Conservation (phyloP, 169 alveolate genomes). For the Babesia gibsoni region DNA sequence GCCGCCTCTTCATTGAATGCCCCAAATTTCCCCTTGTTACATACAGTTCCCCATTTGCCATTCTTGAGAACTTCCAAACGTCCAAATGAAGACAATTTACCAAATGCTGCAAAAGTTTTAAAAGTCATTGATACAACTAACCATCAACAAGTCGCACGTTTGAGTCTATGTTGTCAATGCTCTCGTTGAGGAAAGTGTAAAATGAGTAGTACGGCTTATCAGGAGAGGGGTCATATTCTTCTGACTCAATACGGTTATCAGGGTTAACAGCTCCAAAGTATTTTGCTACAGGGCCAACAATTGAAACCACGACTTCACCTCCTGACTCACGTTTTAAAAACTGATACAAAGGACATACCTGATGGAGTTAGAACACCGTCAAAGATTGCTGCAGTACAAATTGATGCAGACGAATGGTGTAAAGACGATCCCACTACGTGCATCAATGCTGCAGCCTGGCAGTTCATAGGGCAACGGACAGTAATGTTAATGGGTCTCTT, state of each 20-base stretch:
- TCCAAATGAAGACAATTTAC: conserved; percentile 79
- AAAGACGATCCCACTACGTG: conserved; percentile 79
- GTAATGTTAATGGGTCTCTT: conserved; percentile 63
- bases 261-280: conserved; percentile 66
- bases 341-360: conserved; percentile 21
- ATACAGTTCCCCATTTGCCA: conserved; percentile 78
- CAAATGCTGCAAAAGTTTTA: conserved; percentile 45
- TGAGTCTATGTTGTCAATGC: conserved; percentile 83
- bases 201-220: conserved; percentile 51
- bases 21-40: conserved; percentile 73
- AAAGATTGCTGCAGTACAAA: conserved; percentile 83
- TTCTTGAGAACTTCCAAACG: conserved; percentile 75
- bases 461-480: conserved; percentile 82
- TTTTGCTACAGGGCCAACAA: conserved; percentile 69
- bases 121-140: conserved; percentile 6
- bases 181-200: conserved; percentile 64
- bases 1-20: conserved; percentile 78
- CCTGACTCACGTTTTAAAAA: conserved; percentile 48
- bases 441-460: conserved; percentile 73
- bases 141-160: conserved; percentile 86
- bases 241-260: conserved; percentile 27
- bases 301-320: conserved; percentile 80
- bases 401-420: conserved; percentile 85
- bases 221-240: conserved; percentile 58
- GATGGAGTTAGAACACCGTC: conserved; percentile 84